Evolutionary conservation across 2,329 filamentous ascomycete genomes (phyloP), one percentile per base, ranked within the genome.

Genomic region (Bipolaris sorokiniana): DNA sequence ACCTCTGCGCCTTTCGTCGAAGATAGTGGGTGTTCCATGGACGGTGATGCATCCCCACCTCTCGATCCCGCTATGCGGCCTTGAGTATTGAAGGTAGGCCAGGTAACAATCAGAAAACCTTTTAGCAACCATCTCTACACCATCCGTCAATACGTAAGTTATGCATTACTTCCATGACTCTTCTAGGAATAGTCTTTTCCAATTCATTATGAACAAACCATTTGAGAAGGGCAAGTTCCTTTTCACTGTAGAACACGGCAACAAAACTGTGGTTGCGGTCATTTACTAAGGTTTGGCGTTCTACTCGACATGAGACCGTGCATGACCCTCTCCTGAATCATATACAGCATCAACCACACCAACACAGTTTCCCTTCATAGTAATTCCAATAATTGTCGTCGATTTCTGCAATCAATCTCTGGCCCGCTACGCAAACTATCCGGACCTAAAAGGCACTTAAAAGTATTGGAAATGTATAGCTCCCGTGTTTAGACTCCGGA

Each of bases 221-320:
- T 13, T 48, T 28, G 31, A 38, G 11, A 56, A 42, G 7, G 53
- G 53, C 13, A 56, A 51, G 20, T 56, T 22, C 4, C 15, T 18
- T 26, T 47, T 40, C 37, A 42, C 23, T 42, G 53, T 56, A 18
- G 48, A 56, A 52, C 5, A 46, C 16, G 28, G 53, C 22, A 46
- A 31, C 48, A 36, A 28, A 52, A 52, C 20, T 16, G 49, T 38
- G 53, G 53, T 56, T 47, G 41, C 28, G 34, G 34, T 48, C 22
- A 37, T 48, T 50, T 40, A 42, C 48, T 40, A 42, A 33, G 23
- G 16, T 37, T 42, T 28, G 48, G 18, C 48, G 36, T 50, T 31
- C 41, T 26, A 28, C 36, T 42, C 20, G 26, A 41, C 23, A 38
- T n/a, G 23, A 48, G 46, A 34, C 46, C 46, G 46, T 48, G 46